These are phyloP conservation scores for Tricholoma sp. DNA, from an alignment of 768 basidiomycete genomes.

Conservation along the genomic window DNA sequence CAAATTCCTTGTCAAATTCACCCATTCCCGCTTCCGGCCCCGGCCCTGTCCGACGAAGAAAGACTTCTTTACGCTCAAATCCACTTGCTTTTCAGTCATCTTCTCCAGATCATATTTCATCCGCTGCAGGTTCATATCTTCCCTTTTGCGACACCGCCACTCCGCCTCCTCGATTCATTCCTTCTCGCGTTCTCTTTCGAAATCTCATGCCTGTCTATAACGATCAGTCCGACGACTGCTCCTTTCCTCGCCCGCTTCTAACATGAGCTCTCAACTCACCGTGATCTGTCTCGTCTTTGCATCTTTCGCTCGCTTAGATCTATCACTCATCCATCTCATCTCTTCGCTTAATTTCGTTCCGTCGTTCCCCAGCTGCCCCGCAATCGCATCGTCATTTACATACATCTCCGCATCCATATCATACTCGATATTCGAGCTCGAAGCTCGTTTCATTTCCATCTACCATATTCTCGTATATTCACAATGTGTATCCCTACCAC, in stretches of 20 bases:
- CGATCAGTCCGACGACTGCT: constrained; percentile 26
- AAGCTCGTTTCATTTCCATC: neutral
- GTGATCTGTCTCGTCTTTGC: neutral
- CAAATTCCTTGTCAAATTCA: constrained; percentile 12
- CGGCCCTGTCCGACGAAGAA: constrained; percentile 59
- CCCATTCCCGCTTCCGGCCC: constrained; percentile 21
- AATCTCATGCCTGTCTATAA: constrained; percentile 56
- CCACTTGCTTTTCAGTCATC: constrained; percentile 21
- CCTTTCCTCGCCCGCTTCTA: constrained; percentile 18
- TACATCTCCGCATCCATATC: constrained; percentile 2
- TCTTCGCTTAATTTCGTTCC: neutral
- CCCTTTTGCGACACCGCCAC: constrained; percentile 21
- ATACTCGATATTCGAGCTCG: constrained; percentile 1
- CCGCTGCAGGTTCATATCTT: neutral
- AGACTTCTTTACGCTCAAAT: constrained; percentile 45
- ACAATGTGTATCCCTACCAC: constrained; percentile 9
- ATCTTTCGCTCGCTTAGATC: neutral
- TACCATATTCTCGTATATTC: constrained; percentile 3
- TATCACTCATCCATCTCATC: neutral
- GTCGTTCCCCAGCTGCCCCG: neutral
- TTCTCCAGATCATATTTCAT: neutral
- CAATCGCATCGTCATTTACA: neutral
- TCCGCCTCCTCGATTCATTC: constrained; percentile 36
- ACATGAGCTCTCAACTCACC: neutral
- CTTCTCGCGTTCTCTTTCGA: constrained; percentile 46